Conservation (phyloP, 257 asterid species). For the Solanum tarijense region DNA sequence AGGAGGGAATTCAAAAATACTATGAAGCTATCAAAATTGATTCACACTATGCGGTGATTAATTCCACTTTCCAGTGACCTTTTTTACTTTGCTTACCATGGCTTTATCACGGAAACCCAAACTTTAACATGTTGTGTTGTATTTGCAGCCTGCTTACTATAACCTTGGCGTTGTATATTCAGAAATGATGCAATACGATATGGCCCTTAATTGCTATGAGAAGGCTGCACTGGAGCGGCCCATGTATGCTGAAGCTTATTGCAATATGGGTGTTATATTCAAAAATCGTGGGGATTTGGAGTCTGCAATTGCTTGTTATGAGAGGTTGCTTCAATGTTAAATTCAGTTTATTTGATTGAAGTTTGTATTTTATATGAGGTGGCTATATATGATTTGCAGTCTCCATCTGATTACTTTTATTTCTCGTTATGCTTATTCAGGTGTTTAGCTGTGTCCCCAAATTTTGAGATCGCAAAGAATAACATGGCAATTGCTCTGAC, state of each 20-base stretch:
- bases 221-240: constrained; percentile 95
- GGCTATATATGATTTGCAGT: neutral
- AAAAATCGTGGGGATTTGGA: constrained; percentile 97
- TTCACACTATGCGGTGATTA: constrained; percentile 82
- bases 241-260: constrained; percentile 99
- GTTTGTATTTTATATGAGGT: constrained; percentile 4
- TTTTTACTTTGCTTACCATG: neutral
- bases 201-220: constrained; percentile 89
- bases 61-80: neutral
- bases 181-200: constrained; percentile 98
- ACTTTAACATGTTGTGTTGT: neutral
- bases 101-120: neutral
- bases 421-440: constrained; percentile 29
- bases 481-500: constrained; percentile 99
- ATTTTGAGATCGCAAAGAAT: constrained; percentile 97
- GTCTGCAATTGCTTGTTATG: constrained; percentile 95
- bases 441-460: constrained; percentile 94
- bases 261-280: constrained; percentile 97
- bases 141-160: constrained; percentile 93
- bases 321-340: constrained; percentile 38
- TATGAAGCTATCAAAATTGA: constrained; percentile 88
- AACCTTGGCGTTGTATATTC: constrained; percentile 98
- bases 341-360: neutral
- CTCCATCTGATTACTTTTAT: constrained; percentile 12
- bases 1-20: constrained; percentile 95